Evolutionary conservation across 306 rosid species (phyloP), one percentile per base, ranked within the genome.

Genomic region (Alnus rubra): DNA sequence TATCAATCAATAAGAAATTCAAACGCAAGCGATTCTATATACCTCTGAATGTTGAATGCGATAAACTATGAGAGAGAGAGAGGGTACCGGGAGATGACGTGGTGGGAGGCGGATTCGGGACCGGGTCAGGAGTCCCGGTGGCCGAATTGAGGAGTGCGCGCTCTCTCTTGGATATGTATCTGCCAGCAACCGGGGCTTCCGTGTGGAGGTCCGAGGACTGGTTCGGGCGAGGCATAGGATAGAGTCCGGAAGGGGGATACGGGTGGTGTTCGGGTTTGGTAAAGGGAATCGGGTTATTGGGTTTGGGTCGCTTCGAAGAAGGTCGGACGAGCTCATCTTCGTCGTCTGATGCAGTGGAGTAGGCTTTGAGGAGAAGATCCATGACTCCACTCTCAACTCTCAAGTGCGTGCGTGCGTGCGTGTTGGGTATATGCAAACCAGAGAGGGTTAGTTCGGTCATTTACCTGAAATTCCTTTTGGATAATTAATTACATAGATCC

Each of bases 151-250:
- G 52, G 15, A 83, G 83, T 9, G 95, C 87, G 48, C 97, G 85
- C 84, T 94, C 90, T 80, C 97, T 88, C 85, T 94, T 92, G 51
- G 98, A 94, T 70, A 94, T 67, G 80, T 92, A 92, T 65, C 89
- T 83, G 13, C 97, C 95, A 8, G 97, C 79, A 80, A 91, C 77
- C 73, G 79, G 82, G 79, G 84, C n/a, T 44, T 78, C 82, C 18
- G 16, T 12, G 13, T 52, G 84, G 80, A 35, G 74, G 56, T 42
- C 35, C 62, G 82, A 49, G 50, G 71, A 42, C 65, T 50, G 77
- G 76, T 52, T 72, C 30, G 80, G 15, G 75, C 7, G 33, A 13
- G 76, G 69, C 55, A 23, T 49, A 13, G 81, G 74, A 35, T 51
- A 28, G 15, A 18, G 44, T 3, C 14, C 9, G 37, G 74, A 10